Percentiles rank a stretch among this genome's conserved stretches.
These are phyloP conservation scores for Caryopteris hybrid DNA, from an alignment of 305 asterid genomes.

Conservation along the genomic window DNA sequence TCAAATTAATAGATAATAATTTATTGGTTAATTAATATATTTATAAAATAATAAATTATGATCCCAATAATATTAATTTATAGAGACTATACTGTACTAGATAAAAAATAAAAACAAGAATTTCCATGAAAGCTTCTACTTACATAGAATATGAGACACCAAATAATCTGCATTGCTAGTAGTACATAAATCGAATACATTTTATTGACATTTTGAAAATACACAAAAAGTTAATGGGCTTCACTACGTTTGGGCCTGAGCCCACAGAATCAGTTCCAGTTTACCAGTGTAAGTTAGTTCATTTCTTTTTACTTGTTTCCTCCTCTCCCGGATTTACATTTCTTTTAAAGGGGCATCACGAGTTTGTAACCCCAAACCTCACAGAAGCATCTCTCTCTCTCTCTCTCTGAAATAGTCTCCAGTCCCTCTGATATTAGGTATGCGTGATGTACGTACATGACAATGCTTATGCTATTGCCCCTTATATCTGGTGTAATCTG, in stretches of 20 bases:
- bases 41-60: no score
- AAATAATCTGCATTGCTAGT: no score
- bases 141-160: no score
- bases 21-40: no score
- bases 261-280: neutral
- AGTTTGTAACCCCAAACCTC: neutral
- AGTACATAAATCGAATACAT: no score
- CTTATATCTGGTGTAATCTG: neutral
- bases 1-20: no score
- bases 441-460: neutral
- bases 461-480: neutral
- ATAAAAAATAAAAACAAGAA: no score
- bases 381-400: neutral
- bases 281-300: no score
- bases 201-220: no score
- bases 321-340: neutral
- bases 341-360: neutral
- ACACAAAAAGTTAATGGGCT: neutral
- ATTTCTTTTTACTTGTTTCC: neutral
- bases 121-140: no score
- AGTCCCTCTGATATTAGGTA: slow-evolving; percentile 6
- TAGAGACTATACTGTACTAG: no score
- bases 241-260: neutral
- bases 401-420: neutral
- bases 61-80: no score